Conservation (phyloP, 371 early-diverging fungal species). For the Funneliformis caledonium region DNA sequence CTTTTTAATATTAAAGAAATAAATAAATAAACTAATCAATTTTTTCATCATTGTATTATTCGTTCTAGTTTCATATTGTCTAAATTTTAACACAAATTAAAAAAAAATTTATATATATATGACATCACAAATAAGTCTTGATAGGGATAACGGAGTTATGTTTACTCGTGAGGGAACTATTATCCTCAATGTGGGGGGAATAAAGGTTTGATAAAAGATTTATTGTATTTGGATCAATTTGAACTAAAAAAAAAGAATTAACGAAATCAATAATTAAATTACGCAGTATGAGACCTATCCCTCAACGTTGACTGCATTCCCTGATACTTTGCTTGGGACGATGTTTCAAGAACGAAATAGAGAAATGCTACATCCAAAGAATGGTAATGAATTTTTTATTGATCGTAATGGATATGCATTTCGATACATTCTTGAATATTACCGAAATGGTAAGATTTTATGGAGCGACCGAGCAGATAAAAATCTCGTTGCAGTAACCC, state of each 20-base stretch:
- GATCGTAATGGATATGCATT: constrained; percentile 28
- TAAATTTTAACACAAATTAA: neutral
- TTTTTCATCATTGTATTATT: neutral
- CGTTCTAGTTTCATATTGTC: neutral
- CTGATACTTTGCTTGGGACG: neutral
- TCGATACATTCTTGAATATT: constrained; percentile 22
- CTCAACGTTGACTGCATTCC: constrained; percentile 5
- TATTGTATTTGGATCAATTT: too few species aligned
- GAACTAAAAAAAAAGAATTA: neutral
- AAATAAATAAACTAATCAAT: neutral
- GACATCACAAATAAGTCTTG: neutral
- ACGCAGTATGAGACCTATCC: constrained; percentile 1
- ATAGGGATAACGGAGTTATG: neutral
- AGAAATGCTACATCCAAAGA: neutral
- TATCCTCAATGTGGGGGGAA: constrained; percentile 2
- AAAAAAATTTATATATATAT: neutral
- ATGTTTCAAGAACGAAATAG: constrained; percentile 7
- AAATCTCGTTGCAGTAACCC: constrained; percentile 4
- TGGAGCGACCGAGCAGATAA: neutral
- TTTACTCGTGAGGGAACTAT: neutral
- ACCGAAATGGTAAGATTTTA: constrained; percentile 4
- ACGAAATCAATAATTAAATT: neutral
- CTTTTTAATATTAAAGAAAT: too few species aligned
- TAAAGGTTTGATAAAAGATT: neutral
- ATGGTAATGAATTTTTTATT: constrained; percentile 25